Percentiles rank a stretch among this genome's conserved stretches.
Conservation (phyloP, 75 land plant genomes). For the Cupressus sempervirens region DNA sequence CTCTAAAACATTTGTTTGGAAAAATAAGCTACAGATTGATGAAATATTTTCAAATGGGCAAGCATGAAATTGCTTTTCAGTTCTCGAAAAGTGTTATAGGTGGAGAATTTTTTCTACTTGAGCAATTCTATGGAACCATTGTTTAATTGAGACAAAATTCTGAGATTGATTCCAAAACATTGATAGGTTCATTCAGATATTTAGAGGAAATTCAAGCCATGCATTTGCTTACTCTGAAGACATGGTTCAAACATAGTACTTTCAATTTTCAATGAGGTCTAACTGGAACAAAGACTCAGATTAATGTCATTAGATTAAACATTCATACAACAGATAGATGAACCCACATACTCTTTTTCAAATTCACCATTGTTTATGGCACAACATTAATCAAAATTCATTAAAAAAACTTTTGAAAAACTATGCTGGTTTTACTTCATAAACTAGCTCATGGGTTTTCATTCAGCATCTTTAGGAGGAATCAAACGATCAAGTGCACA, state of each 20-base stretch:
- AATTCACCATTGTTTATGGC: neutral
- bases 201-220: neutral
- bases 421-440: neutral
- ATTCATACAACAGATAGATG: neutral
- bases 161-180: neutral
- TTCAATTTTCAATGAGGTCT: neutral
- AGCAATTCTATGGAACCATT: neutral
- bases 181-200: neutral
- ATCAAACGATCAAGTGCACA: neutral
- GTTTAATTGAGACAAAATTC: neutral
- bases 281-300: neutral
- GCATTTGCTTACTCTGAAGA: neutral
- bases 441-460: too few species aligned
- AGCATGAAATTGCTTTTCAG: neutral
- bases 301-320: neutral
- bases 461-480: neutral
- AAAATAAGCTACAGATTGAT: neutral
- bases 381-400: too few species aligned
- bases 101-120: neutral
- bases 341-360: neutral
- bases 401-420: neutral
- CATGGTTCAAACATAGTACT: neutral
- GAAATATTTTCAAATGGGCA: neutral
- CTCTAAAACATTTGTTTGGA: neutral
- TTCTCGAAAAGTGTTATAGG: neutral